Evolutionary conservation across 768 basidiomycete species (phyloP), one percentile per base, ranked within the genome.

Genomic region (Aureoboletus auriporus): DNA sequence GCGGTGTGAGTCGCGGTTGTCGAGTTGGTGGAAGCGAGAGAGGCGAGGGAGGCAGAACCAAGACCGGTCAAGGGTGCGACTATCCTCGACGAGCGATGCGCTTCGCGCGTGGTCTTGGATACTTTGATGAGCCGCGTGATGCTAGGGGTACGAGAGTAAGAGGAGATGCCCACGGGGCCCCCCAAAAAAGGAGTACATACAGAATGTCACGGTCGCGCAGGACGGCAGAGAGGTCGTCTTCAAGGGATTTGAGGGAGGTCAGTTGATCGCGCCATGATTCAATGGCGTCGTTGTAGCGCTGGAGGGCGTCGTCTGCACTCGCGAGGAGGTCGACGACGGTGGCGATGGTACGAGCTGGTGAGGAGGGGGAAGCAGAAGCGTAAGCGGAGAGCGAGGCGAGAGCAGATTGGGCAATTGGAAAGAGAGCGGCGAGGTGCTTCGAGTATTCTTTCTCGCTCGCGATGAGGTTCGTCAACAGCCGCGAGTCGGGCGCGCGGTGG

Each of bases 121-220:
- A 79, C 81, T 58, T 91, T 91, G 57, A 91, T 80, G 41, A 91
- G 76, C 8, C 89, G 79, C 2, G 84, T 89, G 16, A 91, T 83
- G 2, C 89, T 92, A 27, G 10, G 20, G 10, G 44, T 26, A 38
- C 14, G 26, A 29, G 41, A 26, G 16, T 6, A 30, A 33, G 11
- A 13, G 41, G 39, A 10, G 38, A 35, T 39, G 5, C n/a, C 17
- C 20, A 23, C 26, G 38, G 37, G 40, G 5, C n/a, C 17, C n/a
- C 17, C 26, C 23, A 13, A 5, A 33, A 28, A 31, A 36, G 17
- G 40, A 6, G 41, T 10, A 75, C 86, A 60, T 53, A 90, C 89
- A 91, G 73, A 53, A 93, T 92, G 57, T 92, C 89, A 39, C 86
- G 71, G 65, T 92, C 89, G 10, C 51, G 52, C 5, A 87, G 69